A percentile compares a stretch with the other conserved stretches of the same genome.
Evolutionary conservation across 2,329 filamentous ascomycete genomes (phyloP).

Genomic region (Ceratocystis harringtonii): DNA sequence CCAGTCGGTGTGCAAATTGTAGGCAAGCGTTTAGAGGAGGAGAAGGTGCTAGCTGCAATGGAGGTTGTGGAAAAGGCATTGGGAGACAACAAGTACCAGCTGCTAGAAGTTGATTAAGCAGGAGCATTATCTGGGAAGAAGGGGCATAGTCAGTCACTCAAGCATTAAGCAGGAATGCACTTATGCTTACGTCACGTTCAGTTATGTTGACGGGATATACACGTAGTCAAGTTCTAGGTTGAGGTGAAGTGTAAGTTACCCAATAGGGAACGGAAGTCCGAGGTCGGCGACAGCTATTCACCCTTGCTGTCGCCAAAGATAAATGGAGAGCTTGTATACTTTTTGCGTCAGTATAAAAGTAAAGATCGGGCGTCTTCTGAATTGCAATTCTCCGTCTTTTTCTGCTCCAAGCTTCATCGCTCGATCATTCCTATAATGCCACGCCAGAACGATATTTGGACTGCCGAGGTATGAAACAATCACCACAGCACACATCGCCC

Average conservation of each 20-base stretch:
- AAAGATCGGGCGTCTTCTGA: neutral
- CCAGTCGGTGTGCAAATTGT: constrained; percentile 79
- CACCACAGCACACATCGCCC: neutral
- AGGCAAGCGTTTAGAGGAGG: constrained; percentile 65
- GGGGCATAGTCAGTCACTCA: constrained; percentile 5
- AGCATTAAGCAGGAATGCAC: neutral
- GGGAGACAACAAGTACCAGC: constrained; percentile 38
- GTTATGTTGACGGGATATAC: neutral
- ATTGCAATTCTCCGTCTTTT: neutral
- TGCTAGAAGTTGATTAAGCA: constrained; percentile 33
- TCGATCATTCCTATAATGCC: neutral
- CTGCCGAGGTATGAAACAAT: constrained; percentile 25
- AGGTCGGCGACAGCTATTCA: constrained; percentile 16
- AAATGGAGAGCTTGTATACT: neutral
- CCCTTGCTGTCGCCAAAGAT: neutral
- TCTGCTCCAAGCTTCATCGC: neutral
- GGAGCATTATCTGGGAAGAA: neutral
- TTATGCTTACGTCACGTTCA: neutral
- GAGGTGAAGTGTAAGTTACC: constrained; percentile 2
- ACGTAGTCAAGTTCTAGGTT: neutral
- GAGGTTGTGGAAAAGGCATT: constrained; percentile 61
- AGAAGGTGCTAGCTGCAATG: constrained; percentile 76
- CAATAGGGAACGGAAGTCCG: constrained; percentile 16
- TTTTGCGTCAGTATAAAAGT: neutral
- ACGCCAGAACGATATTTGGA: constrained; percentile 26